Evolutionary conservation across 768 basidiomycete species (phyloP), one percentile per base, ranked within the genome.

Genomic region (Phylloporus arenicola): DNA sequence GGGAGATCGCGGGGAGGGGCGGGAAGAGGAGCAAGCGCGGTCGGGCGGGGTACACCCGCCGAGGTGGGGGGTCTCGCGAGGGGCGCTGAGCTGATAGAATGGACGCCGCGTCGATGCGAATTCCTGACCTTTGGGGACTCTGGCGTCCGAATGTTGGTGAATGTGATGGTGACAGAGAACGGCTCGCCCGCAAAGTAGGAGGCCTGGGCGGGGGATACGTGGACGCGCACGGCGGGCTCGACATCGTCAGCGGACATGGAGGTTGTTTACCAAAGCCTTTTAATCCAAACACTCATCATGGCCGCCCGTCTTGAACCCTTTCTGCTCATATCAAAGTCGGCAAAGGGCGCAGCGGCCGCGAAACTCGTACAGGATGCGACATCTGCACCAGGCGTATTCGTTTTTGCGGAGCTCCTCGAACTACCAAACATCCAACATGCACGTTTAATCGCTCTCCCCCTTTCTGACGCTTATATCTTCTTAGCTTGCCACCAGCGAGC

Each of bases 151-250:
- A 83, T 84, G 64, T 95, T 96, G 44, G 87, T 85, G 68, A 96
- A 92, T 0, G 88, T 86, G 57, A 97, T 83, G 4, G 82, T 86
- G 12, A 89, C 90, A 3, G 83, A 75, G 68, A 95, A 91, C 0
- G 79, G 73, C 68, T 97, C 94, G 50, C 94, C 94, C 0, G 94
- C 91, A 65, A 94, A 97, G 70, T 87, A 97, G 0, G 92, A 89
- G 0, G 90, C 86, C 54, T 92, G 87, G 0, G 87, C 76, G 2
- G 94, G 94, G 0, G 79, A 78, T 19, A 88, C 84, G 24, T 81
- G 77, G 34, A 90, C 82, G 33, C 84, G 82, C 5, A 90, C 75
- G 38, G 75, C 74, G 13, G 78, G 72, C 45, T 80, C 80, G 42
- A 58, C 25, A 47, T 58, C 55, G 48, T 58, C 54, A 8, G 19